Evolutionary conservation across 176 grass and related monocot species (phyloP).

Genomic region (Otatea glauca): DNA sequence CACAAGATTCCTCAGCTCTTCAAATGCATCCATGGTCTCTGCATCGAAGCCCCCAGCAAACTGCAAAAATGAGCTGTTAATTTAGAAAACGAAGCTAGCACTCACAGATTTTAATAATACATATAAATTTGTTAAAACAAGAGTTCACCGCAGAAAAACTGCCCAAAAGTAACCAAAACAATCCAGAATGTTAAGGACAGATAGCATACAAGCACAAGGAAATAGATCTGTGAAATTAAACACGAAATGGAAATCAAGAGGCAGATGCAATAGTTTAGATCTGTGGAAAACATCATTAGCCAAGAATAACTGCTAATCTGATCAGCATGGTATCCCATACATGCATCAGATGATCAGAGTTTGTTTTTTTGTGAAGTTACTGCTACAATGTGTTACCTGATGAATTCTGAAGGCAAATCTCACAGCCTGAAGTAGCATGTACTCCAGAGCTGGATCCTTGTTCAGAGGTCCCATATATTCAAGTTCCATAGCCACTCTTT

Average conservation of each 20-base stretch:
- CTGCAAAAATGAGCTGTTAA: slow-evolving; percentile 36
- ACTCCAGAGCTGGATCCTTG: slow-evolving; percentile 95
- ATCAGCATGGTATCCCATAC: neutral
- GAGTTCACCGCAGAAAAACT: neutral
- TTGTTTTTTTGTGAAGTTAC: neutral
- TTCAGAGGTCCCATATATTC: slow-evolving; percentile 85
- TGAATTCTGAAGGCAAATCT: slow-evolving; percentile 99
- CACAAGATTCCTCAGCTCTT: slow-evolving; percentile 91
- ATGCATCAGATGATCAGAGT: neutral
- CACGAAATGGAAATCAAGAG: neutral
- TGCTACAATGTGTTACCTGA: slow-evolving; percentile 65
- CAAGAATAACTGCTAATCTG: slow-evolving; percentile 3
- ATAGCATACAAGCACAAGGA: neutral
- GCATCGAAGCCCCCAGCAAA: slow-evolving; percentile 95
- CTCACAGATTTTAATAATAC: neutral
- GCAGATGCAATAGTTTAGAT: neutral
- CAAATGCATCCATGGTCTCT: slow-evolving; percentile 95
- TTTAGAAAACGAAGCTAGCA: slow-evolving; percentile 22
- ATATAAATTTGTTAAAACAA: neutral
- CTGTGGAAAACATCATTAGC: neutral
- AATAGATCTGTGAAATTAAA: neutral
- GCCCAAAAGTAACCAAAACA: neutral
- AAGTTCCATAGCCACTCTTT: slow-evolving; percentile 94
- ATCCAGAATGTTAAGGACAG: neutral
- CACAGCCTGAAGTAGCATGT: slow-evolving; percentile 97